phyloP scores from a whole-genome alignment of 2,329 filamentous ascomycete species.

The Rachicladosporium sp. region DNA sequence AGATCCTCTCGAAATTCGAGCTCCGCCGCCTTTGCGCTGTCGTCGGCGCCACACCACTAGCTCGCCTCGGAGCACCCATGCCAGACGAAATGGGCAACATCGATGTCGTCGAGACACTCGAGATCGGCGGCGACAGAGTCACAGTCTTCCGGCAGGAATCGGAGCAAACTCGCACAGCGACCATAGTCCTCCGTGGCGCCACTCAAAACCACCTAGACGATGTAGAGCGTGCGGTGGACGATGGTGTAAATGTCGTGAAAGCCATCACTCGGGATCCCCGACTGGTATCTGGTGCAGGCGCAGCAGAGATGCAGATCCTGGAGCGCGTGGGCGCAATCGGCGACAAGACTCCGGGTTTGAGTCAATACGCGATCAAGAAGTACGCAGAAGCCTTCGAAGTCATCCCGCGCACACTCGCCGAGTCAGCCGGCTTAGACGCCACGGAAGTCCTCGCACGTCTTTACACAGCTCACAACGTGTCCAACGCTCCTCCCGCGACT shows the following conservation, averaged over 20 bases:
- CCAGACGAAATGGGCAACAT: conserved; percentile 98
- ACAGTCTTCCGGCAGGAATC: conserved; percentile 97
- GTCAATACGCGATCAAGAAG: conserved; percentile 95
- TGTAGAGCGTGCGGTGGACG: conserved; percentile 90
- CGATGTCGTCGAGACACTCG: conserved; percentile 89
- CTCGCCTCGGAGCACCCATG: conserved; percentile 92
- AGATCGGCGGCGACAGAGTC: conserved; percentile 95
- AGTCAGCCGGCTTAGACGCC: conserved; percentile 89
- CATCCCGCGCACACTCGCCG: conserved; percentile 81
- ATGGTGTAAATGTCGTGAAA: conserved; percentile 97
- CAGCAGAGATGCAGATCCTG: conserved; percentile 85
- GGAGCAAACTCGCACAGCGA: conserved; percentile 83
- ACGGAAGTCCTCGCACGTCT: conserved; percentile 90
- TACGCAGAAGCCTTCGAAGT: conserved; percentile 97
- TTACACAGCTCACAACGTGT: conserved; percentile 64
- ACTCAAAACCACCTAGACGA: conserved; percentile 98
- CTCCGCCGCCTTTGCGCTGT: conserved; percentile 89
- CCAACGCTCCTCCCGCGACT: not conserved
- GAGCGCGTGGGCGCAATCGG: conserved; percentile 83
- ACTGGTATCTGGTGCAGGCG: conserved; percentile 85
- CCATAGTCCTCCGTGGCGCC: conserved; percentile 83
- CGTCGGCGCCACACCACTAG: conserved; percentile 90
- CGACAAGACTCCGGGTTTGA: conserved; percentile 82
- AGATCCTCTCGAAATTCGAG: conserved; percentile 96
- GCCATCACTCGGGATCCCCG: conserved; percentile 89